Percentiles rank a stretch among this genome's conserved stretches.
Conservation (phyloP, 345 rosid genomes). For the Salix exigua region DNA sequence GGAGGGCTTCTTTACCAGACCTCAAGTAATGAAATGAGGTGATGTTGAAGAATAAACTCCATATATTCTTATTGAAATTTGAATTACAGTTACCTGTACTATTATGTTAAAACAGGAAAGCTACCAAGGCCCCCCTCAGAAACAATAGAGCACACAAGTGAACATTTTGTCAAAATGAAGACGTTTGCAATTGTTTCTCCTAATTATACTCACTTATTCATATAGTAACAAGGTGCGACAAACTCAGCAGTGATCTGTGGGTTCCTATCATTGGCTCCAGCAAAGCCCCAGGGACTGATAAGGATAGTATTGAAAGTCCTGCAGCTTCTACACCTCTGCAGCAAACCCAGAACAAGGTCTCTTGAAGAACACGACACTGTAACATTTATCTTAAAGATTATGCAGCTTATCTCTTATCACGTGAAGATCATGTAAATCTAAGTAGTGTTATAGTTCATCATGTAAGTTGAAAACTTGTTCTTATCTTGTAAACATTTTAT, state of each 20-base stretch:
- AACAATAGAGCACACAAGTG: background rate
- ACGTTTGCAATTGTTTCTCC: constrained; percentile 2
- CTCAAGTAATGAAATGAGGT: background rate
- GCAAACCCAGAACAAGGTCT: no score
- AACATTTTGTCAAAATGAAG: background rate
- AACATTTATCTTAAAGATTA: no score
- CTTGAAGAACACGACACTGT: no score
- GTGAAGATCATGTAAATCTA: no score
- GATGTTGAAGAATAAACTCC: background rate
- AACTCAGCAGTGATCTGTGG: constrained; percentile 81
- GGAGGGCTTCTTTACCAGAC: background rate
- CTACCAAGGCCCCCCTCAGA: background rate
- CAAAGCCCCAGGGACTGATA: constrained; percentile 91
- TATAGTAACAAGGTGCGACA: constrained; percentile 82
- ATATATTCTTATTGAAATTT: background rate
- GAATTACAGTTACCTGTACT: background rate
- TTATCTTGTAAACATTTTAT: no score
- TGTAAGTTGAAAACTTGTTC: no score
- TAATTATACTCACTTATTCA: constrained; percentile 58
- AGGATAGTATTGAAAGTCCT: no score
- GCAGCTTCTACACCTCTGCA: no score
- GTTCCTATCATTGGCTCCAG: constrained; percentile 77
- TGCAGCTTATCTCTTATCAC: no score
- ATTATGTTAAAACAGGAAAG: background rate
- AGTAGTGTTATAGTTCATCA: no score